Evolutionary conservation across 2,329 filamentous ascomycete species (phyloP).

Genomic region (Fusarium gaditjirri): DNA sequence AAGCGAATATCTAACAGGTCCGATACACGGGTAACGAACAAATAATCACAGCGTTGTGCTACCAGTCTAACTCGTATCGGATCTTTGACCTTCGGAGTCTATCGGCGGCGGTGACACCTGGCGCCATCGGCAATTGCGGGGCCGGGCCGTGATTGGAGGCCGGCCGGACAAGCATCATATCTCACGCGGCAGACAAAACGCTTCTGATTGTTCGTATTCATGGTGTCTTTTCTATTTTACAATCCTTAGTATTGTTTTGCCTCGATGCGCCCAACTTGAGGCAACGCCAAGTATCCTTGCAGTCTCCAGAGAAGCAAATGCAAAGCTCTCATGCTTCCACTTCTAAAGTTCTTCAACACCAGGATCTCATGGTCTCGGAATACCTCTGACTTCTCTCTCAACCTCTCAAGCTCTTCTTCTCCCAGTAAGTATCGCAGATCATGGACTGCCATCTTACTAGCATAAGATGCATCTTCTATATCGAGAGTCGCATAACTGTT

Average conservation of each 20-base stretch:
- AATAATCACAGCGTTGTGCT: background rate
- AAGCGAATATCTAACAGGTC: background rate
- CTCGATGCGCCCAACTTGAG: background rate
- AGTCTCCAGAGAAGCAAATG: constrained; percentile 67
- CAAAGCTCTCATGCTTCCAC: constrained; percentile 54
- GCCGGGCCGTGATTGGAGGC: constrained; percentile 10
- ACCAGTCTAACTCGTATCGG: background rate
- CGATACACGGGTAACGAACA: background rate
- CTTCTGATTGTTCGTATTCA: background rate
- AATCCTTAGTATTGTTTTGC: background rate
- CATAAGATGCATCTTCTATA: constrained; percentile 48
- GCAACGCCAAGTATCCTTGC: constrained; percentile 61
- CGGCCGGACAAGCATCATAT: background rate
- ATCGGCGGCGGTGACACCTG: constrained; percentile 17
- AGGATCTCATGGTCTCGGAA: constrained; percentile 54
- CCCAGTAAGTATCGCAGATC: constrained; percentile 65
- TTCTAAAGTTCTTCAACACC: constrained; percentile 54
- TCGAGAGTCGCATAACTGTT: constrained; percentile 59
- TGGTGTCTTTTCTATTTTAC: constrained; percentile 3
- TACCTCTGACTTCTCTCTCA: constrained; percentile 50
- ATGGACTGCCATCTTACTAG: constrained; percentile 60
- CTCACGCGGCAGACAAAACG: background rate
- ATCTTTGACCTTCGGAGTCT: background rate
- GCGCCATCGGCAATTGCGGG: constrained; percentile 17
- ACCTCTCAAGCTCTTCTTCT: constrained; percentile 52